These are phyloP conservation scores for Paramecium tetraurelia DNA, from an alignment of 73 alveolate genomes.

Conservation along the genomic window DNA sequence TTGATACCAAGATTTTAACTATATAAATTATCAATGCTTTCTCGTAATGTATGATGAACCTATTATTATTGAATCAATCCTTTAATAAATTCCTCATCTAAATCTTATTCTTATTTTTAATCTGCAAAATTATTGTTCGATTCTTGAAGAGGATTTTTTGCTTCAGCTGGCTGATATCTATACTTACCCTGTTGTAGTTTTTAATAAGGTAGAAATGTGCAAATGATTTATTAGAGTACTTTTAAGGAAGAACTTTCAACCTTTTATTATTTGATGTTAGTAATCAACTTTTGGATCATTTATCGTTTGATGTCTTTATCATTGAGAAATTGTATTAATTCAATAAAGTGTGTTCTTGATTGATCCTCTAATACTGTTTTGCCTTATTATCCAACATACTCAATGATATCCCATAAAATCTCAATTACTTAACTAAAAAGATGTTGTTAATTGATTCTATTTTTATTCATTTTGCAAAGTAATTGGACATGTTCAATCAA, in stretches of 20 bases:
- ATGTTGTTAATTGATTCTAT: background rate
- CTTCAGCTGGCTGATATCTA: background rate
- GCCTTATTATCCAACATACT: background rate
- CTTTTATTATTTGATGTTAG: background rate
- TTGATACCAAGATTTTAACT: background rate
- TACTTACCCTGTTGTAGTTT: background rate
- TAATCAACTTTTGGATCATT: background rate
- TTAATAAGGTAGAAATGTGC: background rate
- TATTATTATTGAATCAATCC: background rate
- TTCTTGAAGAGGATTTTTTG: too few species aligned
- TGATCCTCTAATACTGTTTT: constrained; percentile 17
- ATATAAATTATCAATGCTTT: background rate
- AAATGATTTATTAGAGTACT: background rate
- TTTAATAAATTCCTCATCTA: background rate
- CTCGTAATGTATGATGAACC: background rate
- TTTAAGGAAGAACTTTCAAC: constrained; percentile 19
- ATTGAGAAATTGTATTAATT: background rate
- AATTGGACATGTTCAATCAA: constrained; percentile 3
- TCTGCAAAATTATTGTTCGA: too few species aligned
- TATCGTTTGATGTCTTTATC: background rate
- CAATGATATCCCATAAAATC: background rate
- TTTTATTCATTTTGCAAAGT: background rate
- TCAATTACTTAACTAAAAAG: background rate
- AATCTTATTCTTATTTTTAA: background rate
- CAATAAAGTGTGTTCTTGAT: background rate